A percentile compares a stretch with the other conserved stretches of the same genome.
Evolutionary conservation across 163 green algal genomes (phyloP).

Genomic region (Chlorella variabilis): DNA sequence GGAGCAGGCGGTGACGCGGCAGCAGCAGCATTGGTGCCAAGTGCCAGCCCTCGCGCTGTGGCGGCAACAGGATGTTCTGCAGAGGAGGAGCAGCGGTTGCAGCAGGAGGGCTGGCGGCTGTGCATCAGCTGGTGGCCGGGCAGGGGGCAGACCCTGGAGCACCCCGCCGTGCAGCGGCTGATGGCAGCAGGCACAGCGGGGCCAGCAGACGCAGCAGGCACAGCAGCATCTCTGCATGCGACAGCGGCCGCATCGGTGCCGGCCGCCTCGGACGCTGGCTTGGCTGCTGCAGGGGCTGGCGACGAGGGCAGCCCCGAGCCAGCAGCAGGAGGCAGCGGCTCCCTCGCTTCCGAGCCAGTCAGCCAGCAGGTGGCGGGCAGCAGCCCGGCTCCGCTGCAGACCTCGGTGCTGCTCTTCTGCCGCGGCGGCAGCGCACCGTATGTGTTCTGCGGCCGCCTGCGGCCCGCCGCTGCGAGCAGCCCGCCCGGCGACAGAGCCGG

Average conservation of each 20-base stretch:
- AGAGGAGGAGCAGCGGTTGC: background rate
- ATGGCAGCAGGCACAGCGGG: background rate
- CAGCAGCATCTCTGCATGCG: background rate
- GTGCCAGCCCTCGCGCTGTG: background rate
- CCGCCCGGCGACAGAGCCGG: background rate
- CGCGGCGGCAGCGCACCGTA: conserved; percentile 17
- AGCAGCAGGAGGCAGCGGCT: background rate
- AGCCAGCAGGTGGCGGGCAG: background rate
- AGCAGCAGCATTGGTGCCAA: too few species aligned
- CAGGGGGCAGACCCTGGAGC: conserved; percentile 27
- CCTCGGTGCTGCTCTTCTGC: conserved; percentile 38
- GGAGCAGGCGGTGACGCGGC: too few species aligned
- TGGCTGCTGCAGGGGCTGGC: too few species aligned
- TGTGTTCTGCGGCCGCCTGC: conserved; percentile 30
- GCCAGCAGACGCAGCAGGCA: background rate
- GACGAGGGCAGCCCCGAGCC: too few species aligned
- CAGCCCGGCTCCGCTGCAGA: background rate
- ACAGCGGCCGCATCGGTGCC: background rate
- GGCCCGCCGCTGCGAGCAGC: background rate
- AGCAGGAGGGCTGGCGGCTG: conserved; percentile 2
- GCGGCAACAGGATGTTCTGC: too few species aligned
- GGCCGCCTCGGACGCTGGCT: too few species aligned
- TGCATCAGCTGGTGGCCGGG: conserved; percentile 44
- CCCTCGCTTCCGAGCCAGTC: background rate
- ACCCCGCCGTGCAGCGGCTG: conserved; percentile 34